Conservation (phyloP, 2,329 filamentous ascomycete genomes). For the Trichoderma harzianum region DNA sequence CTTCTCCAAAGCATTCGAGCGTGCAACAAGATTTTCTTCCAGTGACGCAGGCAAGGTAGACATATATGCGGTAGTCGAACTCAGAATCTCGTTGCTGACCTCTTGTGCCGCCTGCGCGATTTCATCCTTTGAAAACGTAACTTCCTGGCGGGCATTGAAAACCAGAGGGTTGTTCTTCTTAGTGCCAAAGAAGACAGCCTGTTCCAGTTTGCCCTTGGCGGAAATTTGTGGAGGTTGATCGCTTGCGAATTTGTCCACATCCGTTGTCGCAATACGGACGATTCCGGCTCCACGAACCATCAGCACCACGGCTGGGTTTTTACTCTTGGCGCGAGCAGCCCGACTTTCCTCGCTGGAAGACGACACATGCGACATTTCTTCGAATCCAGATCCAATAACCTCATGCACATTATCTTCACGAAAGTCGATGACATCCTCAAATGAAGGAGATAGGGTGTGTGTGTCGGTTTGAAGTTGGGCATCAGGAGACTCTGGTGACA, state of each 20-base stretch:
- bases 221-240: slow-evolving; percentile 62
- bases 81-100: slow-evolving; percentile 78
- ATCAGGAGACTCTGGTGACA: slow-evolving; percentile 67
- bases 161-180: slow-evolving; percentile 83
- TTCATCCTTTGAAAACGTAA: slow-evolving; percentile 66
- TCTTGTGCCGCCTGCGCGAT: slow-evolving; percentile 72
- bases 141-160: slow-evolving; percentile 65
- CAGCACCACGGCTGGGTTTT: slow-evolving; percentile 60
- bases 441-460: slow-evolving; percentile 61
- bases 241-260: slow-evolving; percentile 58
- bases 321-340: slow-evolving; percentile 52
- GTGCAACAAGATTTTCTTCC: slow-evolving; percentile 73
- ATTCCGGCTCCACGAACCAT: slow-evolving; percentile 61
- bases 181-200: slow-evolving; percentile 88
- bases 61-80: slow-evolving; percentile 71
- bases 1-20: slow-evolving; percentile 69
- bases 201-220: slow-evolving; percentile 85
- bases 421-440: slow-evolving; percentile 85
- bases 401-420: slow-evolving; percentile 61
- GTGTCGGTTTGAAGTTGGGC: slow-evolving; percentile 70
- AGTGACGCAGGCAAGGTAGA: slow-evolving; percentile 70
- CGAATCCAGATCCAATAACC: slow-evolving; percentile 60
- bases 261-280: slow-evolving; percentile 56
- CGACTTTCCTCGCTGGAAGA: slow-evolving; percentile 44
- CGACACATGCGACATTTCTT: slow-evolving; percentile 48